Evolutionary conservation across 495 filamentous ascomycete species (phyloP).

Genomic region (Beverwykella pulmonaria): DNA sequence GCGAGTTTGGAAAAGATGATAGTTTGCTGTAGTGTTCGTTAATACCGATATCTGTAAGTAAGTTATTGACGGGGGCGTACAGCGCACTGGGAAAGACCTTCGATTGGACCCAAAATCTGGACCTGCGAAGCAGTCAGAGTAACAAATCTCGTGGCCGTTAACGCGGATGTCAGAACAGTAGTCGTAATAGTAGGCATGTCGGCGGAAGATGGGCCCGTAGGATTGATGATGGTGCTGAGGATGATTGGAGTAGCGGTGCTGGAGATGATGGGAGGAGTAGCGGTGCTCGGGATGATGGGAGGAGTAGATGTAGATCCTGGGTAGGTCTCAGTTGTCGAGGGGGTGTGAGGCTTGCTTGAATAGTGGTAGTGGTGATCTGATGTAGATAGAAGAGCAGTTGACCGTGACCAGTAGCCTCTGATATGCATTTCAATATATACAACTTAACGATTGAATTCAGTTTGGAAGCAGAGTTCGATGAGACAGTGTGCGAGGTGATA

Average conservation of each 20-base stretch:
- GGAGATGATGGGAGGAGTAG: too few species aligned
- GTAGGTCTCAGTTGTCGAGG: not conserved
- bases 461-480: constrained; percentile 5
- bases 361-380: not conserved
- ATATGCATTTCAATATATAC: constrained; percentile 17
- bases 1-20: constrained; percentile 14
- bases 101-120: constrained; percentile 1
- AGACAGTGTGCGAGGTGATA: not conserved
- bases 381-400: not conserved
- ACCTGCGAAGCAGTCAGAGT: not conserved
- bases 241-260: not conserved
- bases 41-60: not conserved
- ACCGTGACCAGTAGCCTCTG: constrained; percentile 5
- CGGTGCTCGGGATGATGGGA: not conserved
- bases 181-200: constrained; percentile 19
- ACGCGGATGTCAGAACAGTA: not conserved
- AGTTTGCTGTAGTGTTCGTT: constrained; percentile 1
- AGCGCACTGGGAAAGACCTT: constrained; percentile 14
- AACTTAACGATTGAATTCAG: constrained; percentile 13
- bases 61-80: not conserved
- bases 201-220: not conserved
- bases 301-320: not conserved
- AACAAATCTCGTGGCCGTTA: constrained; percentile 12
- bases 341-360: not conserved
- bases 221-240: not conserved